phyloP scores from a whole-genome alignment of 192 early-diverging fungal species.

The Podochytrium sp. region DNA sequence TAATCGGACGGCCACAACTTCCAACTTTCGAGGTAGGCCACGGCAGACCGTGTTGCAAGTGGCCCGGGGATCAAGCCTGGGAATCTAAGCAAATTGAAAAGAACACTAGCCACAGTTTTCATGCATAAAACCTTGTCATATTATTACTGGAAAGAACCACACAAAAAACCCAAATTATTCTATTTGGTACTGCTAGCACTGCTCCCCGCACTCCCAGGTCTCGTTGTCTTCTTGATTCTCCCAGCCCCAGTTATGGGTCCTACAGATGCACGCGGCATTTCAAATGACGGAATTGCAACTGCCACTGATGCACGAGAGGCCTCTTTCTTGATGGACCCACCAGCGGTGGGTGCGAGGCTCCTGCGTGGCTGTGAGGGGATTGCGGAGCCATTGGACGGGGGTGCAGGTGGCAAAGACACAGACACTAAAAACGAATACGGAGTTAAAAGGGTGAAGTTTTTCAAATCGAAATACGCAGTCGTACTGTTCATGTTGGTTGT shows the following conservation, averaged over 20 bases:
- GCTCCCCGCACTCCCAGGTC: slow-evolving; percentile 32
- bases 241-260: slow-evolving; percentile 29
- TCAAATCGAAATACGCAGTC: neutral
- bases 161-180: too few relatives aligned
- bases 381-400: neutral
- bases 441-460: neutral
- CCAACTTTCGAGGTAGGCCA: too few relatives aligned
- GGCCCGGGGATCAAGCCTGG: too few relatives aligned
- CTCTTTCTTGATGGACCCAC: neutral
- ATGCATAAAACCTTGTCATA: too few relatives aligned
- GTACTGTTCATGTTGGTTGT: slow-evolving; percentile 44
- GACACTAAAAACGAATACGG: neutral
- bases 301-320: neutral
- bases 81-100: too few relatives aligned
- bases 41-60: too few relatives aligned
- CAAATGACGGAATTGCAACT: neutral
- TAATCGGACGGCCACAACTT: too few relatives aligned
- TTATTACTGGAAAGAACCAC: too few relatives aligned
- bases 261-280: neutral
- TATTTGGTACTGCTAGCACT: slow-evolving; percentile 26
- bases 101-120: too few relatives aligned
- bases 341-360: neutral
- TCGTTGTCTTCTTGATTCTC: slow-evolving; percentile 30
- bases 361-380: neutral
- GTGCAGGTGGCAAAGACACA: slow-evolving; percentile 17